Base-by-base conservation (phyloP, 2,329 filamentous ascomycete genomes). In the Cladosporium sp. region DNA sequence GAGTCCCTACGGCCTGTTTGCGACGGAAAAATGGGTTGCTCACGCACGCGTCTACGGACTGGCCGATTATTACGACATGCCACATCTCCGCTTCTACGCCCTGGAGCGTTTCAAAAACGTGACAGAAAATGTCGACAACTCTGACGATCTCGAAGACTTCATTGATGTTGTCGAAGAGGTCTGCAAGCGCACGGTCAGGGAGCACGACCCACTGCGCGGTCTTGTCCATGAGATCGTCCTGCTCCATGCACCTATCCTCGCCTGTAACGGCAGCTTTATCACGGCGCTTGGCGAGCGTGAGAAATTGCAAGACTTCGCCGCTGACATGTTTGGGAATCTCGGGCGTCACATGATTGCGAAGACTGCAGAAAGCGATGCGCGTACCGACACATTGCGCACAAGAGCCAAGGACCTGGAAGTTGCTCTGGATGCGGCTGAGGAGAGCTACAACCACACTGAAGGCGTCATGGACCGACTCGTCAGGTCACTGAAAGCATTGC, bases 171-270 rank as follows among this genome's bases (percentile, higher is more conserved):
- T 56, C 22, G 44, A 45, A 6, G 54, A 58, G 18, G 53, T 58
- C 35, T 13, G 44, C 44, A 34, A 9, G 14, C 11, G 38, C 9
- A 41, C 38, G 34, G 10, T 37, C n/a, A 11, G 11, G n/a, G 34
- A 37, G n/a, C 11, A 37, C 9, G 6, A 37, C 16, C 42, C n/a
- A 31, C 13, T 46, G 40, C 34, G 32, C 14, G 5, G 32, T 9
- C 10, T 9, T 2, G 33, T 49, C 22, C 51, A 14, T 10, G 34
- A 34, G 28, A 14, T 38, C 34, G 50, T 22, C 41, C 72, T 72
- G 34, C 70, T 72, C 4, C 41, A 50, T 14, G 40, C 52, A 11
- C n/a, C 37, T 3, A 46, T 52, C 7, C 37, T 58, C 16, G 43
- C 32, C 14, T 9, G 32, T 4, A 33, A 51, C 13, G 28, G 28